Evolutionary conservation across 2,329 filamentous ascomycete species (phyloP), one percentile per base, ranked within the genome.

Genomic region (Microdochium bolleyi): DNA sequence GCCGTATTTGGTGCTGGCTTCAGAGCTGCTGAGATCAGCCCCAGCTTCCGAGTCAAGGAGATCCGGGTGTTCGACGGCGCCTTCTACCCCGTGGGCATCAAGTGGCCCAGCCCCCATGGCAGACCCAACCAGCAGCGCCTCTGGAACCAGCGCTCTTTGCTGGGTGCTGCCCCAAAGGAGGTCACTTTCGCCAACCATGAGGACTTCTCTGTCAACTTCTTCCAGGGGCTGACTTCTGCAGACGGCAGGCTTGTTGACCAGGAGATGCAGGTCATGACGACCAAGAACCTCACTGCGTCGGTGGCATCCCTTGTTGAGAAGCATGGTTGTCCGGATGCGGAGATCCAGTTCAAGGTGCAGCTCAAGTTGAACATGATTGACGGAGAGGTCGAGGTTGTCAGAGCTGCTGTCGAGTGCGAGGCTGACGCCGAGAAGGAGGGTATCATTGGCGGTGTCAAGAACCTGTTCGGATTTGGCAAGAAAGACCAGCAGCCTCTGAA

Each of bases 41-140:
- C 92, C 41, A 92, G 88, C 67, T 99, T 99, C 83, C 87, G 91
- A 56, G 94, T 99, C 66, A 99, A 97, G 78, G 94, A 97, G 65
- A 99, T 99, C 59, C 81, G 88, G 54, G 83, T 88, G 51, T 79
- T 76, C n/a, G 94, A 99, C 62, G 83, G 80, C 22, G 81, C 88
- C 44, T 78, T 78, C 46, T 96, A 94, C 66, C 75, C 84, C 2
- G 80, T 87, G 25, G 84, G 84, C 53, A 80, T 96, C 62, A 88
- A 86, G 67, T 96, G 89, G 82, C 82, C 75, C 37, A 76, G 74
- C 55, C 77, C 82, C 53, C 83, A 87, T 57, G 79, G 82, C 41
- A 88, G 92, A 73, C 75, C 82, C 51, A 82, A 85, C 63, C 83
- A 85, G 61, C 89, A 96, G 73, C 87, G 88, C 65, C 78, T 99